A percentile compares a stretch with the other conserved stretches of the same genome.
These are phyloP conservation scores for Metschnikowia noctiluminum DNA, from an alignment of 805 yeast species.

Conservation along the genomic window DNA sequence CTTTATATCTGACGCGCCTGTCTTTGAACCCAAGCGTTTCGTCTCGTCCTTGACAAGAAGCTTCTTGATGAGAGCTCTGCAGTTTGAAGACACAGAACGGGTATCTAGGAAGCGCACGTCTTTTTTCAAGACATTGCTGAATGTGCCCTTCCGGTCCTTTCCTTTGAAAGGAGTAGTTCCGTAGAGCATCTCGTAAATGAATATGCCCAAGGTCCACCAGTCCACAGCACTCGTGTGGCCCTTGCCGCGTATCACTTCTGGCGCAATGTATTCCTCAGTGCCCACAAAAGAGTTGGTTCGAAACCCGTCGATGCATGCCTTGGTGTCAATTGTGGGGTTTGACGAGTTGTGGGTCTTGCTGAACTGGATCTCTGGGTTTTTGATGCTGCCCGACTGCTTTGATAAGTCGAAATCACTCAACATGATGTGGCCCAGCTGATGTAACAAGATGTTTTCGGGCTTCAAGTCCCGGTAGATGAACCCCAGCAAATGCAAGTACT, in stretches of 20 bases:
- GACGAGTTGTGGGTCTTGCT: conserved; percentile 32
- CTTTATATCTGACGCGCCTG: conserved; percentile 94
- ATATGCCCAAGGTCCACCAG: conserved; percentile 98
- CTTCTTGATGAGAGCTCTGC: conserved; percentile 78
- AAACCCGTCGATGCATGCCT: conserved; percentile 92
- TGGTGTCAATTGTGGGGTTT: conserved; percentile 79
- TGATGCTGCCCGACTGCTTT: conserved; percentile 76
- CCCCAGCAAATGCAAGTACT: conserved; percentile 93
- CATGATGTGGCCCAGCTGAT: conserved; percentile 98
- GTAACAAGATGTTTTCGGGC: conserved; percentile 92
- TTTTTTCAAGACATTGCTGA: conserved; percentile 77
- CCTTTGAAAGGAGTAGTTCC: conserved; percentile 98
- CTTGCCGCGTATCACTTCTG: conserved; percentile 94
- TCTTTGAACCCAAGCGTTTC: conserved; percentile 83
- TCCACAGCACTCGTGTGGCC: conserved; percentile 98
- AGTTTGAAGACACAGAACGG: conserved; percentile 63
- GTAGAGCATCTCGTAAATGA: conserved; percentile 89
- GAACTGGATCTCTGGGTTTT: conserved; percentile 66
- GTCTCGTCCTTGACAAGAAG: conserved; percentile 83
- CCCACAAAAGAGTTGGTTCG: conserved; percentile 98
- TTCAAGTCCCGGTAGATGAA: conserved; percentile 94
- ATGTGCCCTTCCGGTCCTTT: conserved; percentile 79
- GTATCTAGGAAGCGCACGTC: conserved; percentile 78
- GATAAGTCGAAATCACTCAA: conserved; percentile 93
- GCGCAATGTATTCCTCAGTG: conserved; percentile 97